Conservation (phyloP, 164 flowering plant species). For the Stephania cephalantha region DNA sequence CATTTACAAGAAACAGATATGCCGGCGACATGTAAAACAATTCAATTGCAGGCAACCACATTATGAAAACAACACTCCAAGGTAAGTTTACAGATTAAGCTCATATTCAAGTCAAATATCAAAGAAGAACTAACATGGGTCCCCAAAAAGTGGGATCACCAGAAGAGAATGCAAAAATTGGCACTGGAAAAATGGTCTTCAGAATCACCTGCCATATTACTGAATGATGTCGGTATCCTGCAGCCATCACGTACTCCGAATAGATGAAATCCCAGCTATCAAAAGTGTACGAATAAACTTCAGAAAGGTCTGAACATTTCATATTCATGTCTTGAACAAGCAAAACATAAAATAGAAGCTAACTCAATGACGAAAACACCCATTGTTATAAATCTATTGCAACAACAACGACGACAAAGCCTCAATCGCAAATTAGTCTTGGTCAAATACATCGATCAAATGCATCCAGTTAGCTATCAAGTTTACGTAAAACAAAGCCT, state of each 20-base stretch:
- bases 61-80: not conserved
- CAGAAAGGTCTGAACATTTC: not conserved
- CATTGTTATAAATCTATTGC: too few relatives aligned
- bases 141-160: not conserved
- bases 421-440: too few relatives aligned
- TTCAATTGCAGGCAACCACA: not conserved
- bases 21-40: not conserved
- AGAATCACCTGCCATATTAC: constrained; percentile 84
- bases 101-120: not conserved
- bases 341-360: not conserved
- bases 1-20: not conserved
- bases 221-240: constrained; percentile 79
- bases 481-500: not conserved
- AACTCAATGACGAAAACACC: not conserved
- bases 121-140: not conserved
- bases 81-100: not conserved
- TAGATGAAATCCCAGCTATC: constrained; percentile 98
- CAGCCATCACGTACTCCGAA: constrained; percentile 97
- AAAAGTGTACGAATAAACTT: not conserved
- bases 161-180: not conserved
- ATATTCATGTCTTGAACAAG: not conserved
- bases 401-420: too few relatives aligned
- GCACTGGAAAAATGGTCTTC: not conserved
- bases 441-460: too few relatives aligned
- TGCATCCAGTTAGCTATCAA: too few relatives aligned